Base-by-base conservation (phyloP, 345 rosid species). In the Arabidopsis suecica region DNA sequence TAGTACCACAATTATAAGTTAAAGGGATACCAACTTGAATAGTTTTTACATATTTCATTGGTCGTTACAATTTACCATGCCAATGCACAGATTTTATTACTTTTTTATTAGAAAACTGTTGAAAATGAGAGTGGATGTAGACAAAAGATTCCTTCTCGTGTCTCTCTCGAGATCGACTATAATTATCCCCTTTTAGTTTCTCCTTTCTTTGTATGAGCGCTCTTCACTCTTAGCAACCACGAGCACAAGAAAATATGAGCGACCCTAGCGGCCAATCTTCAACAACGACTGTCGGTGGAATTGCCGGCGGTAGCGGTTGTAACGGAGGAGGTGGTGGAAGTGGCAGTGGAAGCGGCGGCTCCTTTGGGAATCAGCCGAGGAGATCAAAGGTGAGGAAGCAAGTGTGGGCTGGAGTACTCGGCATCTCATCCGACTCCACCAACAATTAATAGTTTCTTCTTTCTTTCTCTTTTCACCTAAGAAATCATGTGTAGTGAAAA, bases 351-450 rank as follows among this genome's bases (percentile, higher is more conserved):
- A 28, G 33, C 7, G 60, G 75, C 30, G 65, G 75, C 37, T 11
- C 75, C 25, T 55, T 76, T 45, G 65, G 12, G 28, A 62, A 3
- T 36, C 80, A 62, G 60, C 80, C 80, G 65, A 59, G 56, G 65
- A 76, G 80, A 76, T 34, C 71, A 8, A 69, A 55, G 66, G 75
- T 76, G 60, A 69, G 75, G 65, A 63, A 48, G 45, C 60, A 69
- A 76, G 80, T 76, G 14, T 76, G 80, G 80, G 50, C 75, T 47
- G 75, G 66, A 34, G 66, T 76, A 69, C 54, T 76, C 6, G 30
- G 80, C 71, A 69, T 18, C 75, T 66, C 78, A 9, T 74, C 72
- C 37, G 55, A 7, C 71, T 75, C 73, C 55, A 62, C 42, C 65
- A 77, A 56, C 48, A 69, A 55, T 9, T 77, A 63, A 20, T 69